Percentiles rank a stretch among this genome's conserved stretches.
These are phyloP conservation scores for Cystoisospora suis DNA, from an alignment of 169 alveolate genomes.

Conservation along the genomic window DNA sequence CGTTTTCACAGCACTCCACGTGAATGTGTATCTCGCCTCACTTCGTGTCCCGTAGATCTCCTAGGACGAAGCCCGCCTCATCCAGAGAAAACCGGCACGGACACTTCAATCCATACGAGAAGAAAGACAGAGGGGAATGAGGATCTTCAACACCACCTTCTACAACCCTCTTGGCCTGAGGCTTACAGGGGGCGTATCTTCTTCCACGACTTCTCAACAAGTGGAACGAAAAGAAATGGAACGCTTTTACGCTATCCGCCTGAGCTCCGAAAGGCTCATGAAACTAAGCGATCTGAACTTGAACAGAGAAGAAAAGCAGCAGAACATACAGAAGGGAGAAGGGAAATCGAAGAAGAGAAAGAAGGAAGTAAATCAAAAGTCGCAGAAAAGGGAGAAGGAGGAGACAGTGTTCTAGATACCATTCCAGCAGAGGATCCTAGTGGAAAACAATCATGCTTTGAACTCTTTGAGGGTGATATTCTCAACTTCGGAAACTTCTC, in stretches of 20 bases:
- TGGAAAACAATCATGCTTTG: background rate
- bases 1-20: no score
- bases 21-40: background rate
- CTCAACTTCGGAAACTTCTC: background rate
- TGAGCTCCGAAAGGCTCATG: background rate
- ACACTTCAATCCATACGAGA: background rate
- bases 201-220: background rate
- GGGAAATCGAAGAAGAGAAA: no score
- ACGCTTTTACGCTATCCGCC: conserved; percentile 9
- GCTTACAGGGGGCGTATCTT: background rate
- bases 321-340: no score
- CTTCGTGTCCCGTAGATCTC: background rate
- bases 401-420: background rate
- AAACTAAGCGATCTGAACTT: no score
- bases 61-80: background rate
- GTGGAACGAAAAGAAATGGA: background rate
- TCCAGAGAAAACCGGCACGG: background rate
- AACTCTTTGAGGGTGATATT: conserved; percentile 3
- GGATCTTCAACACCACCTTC: background rate
- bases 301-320: no score
- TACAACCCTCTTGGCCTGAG: background rate
- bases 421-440: background rate
- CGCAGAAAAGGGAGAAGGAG: background rate
- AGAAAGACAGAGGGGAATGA: background rate
- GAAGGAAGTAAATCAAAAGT: no score